These are phyloP conservation scores for Cinnamomum micranthum DNA, from an alignment of 164 flowering plant genomes.

Conservation along the genomic window DNA sequence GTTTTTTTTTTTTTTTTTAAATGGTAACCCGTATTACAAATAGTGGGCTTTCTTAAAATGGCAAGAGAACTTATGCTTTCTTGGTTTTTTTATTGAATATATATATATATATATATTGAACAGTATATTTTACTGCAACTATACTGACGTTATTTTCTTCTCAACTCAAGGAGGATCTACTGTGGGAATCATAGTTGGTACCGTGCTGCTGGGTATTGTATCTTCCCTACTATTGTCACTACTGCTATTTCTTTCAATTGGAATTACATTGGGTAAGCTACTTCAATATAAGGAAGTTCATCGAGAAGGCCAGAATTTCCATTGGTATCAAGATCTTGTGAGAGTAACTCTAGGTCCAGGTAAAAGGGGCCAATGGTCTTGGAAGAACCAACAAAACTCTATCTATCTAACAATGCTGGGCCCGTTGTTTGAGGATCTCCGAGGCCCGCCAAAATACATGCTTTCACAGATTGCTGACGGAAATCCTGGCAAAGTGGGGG, in stretches of 20 bases:
- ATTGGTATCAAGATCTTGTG: slow-evolving; percentile 81
- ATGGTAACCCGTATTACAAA: no score
- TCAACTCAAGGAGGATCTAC: slow-evolving; percentile 47
- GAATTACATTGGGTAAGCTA: slow-evolving; percentile 80
- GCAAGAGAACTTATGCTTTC: background rate
- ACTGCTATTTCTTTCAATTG: slow-evolving; percentile 70
- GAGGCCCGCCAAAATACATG: slow-evolving; percentile 98
- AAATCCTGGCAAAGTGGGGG: slow-evolving; percentile 31
- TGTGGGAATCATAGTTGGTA: slow-evolving; percentile 50
- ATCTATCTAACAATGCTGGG: slow-evolving; percentile 47
- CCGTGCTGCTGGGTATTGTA: slow-evolving; percentile 42
- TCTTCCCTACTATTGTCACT: slow-evolving; percentile 45
- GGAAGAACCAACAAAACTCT: slow-evolving; percentile 63
- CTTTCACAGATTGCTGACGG: slow-evolving; percentile 68
- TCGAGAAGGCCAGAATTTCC: slow-evolving; percentile 61
- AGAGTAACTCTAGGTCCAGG: slow-evolving; percentile 93
- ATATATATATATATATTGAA: no score
- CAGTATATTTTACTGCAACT: background rate
- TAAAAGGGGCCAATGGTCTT: slow-evolving; percentile 95
- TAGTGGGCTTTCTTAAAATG: no score
- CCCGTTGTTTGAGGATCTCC: slow-evolving; percentile 81
- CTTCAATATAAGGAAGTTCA: slow-evolving; percentile 96
- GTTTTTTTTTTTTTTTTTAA: no score
- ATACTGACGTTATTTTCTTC: background rate
- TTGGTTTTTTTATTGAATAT: no score